Conservation (phyloP, 2,329 filamentous ascomycete species). For the Xylaria sp. region DNA sequence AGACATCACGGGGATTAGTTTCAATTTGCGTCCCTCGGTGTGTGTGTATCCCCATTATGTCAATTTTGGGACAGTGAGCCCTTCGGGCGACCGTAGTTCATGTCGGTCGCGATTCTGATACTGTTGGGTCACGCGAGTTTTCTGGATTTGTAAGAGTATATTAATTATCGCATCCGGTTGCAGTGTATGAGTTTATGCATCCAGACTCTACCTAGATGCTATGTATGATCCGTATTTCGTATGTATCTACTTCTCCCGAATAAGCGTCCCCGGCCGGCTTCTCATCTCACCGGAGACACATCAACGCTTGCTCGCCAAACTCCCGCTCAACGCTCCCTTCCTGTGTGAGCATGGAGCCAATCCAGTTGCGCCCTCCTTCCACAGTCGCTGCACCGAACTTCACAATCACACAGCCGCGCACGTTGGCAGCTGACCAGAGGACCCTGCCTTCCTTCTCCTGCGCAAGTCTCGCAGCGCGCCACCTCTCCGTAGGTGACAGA, state of each 20-base stretch:
- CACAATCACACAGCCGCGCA: slow-evolving; percentile 79
- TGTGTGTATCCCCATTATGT: no score
- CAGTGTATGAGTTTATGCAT: no score
- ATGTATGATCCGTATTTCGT: not conserved
- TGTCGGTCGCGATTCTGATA: no score
- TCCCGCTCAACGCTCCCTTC: slow-evolving; percentile 65
- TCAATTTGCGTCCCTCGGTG: no score
- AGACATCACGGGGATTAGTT: no score
- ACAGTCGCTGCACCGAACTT: slow-evolving; percentile 83
- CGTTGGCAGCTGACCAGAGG: slow-evolving; percentile 75
- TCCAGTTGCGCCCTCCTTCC: slow-evolving; percentile 75
- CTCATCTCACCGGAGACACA: slow-evolving; percentile 57
- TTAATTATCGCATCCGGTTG: no score
- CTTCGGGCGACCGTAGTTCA: no score
- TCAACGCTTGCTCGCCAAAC: slow-evolving; percentile 76
- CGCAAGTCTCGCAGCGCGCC: slow-evolving; percentile 51
- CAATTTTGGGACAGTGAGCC: no score
- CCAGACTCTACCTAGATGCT: no score
- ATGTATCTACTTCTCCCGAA: not conserved
- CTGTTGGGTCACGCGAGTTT: no score
- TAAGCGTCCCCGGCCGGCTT: not conserved
- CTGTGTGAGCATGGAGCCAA: slow-evolving; percentile 65
- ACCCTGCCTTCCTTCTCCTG: slow-evolving; percentile 57
- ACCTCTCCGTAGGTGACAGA: slow-evolving; percentile 41
- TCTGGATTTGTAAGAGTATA: no score